Evolutionary conservation across 2,329 filamentous ascomycete species (phyloP).

Genomic region (Ophiognomonia clavigignenti-juglandacearum): DNA sequence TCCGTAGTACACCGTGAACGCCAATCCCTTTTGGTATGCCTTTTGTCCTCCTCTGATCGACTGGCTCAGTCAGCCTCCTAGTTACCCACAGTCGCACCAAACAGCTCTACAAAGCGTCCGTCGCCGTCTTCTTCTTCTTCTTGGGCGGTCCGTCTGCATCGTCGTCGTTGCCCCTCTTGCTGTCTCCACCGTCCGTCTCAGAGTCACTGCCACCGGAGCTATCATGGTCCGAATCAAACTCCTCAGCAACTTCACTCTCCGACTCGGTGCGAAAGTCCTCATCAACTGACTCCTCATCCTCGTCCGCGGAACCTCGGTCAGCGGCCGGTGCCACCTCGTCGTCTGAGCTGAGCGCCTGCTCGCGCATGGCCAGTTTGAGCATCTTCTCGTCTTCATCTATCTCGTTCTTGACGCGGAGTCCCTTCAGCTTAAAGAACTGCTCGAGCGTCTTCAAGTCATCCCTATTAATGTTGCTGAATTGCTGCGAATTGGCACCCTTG

Average conservation of each 20-base stretch:
- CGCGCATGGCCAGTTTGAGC: conserved; percentile 75
- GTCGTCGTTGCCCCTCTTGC: conserved; percentile 44
- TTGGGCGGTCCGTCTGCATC: conserved; percentile 31
- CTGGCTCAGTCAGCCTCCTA: too few species aligned
- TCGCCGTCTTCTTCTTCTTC: conserved; percentile 38
- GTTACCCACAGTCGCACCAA: too few species aligned
- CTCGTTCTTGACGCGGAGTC: conserved; percentile 94
- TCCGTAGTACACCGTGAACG: too few species aligned
- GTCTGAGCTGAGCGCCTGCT: conserved; percentile 80
- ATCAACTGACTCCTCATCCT: conserved; percentile 91
- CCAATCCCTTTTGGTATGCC: too few species aligned
- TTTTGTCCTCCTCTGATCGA: too few species aligned
- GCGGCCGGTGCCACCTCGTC: conserved; percentile 65
- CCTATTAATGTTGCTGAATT: conserved; percentile 98
- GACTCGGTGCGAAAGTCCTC: conserved; percentile 93
- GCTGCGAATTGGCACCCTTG: conserved; percentile 86
- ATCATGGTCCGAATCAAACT: conserved; percentile 88
- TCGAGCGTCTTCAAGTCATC: conserved; percentile 97
- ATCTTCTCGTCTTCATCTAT: conserved; percentile 87
- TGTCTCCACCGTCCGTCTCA: conserved; percentile 59
- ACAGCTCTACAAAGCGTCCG: too few species aligned
- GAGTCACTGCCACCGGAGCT: conserved; percentile 70
- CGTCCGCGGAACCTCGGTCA: conserved; percentile 87
- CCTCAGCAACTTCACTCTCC: conserved; percentile 93
- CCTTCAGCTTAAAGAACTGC: conserved; percentile 94